Base-by-base conservation (phyloP, 257 asterid genomes). In the Handroanthus guayacan region DNA sequence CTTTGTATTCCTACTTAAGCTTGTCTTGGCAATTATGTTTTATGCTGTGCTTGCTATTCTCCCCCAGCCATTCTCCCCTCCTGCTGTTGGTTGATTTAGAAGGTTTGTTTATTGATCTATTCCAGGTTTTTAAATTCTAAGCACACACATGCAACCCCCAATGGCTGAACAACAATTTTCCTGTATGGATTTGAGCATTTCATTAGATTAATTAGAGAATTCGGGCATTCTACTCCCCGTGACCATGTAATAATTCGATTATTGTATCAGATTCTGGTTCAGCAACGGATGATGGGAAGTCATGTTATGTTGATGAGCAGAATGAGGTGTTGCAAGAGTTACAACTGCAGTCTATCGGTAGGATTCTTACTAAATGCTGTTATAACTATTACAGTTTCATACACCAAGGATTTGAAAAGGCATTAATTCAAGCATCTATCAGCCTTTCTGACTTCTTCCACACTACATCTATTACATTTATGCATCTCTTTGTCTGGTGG, bases 261-360 rank as follows among this genome's bases (percentile, higher is more conserved):
- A 60, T 65, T 63, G 70, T 69, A 72, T 62, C 87, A 92, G 91
- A 74, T 81, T 77, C 84, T 69, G 79, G 55, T 69, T 76, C 84
- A 37, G 79, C 80, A 51, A 36, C 78, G 57, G 73, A 79, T 78
- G 77, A 81, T 66, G 85, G 78, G 48, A 84, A 76, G 77, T 90
- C 93, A 20, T 78, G 75, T 80, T 84, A 72, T 67, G 84, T 92
- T 54, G 86, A 87, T 16, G 87, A 90, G 39, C 84, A 82, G 58
- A 80, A 86, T 3, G 88, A 89, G 84, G 85, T 86, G 79, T 82
- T 94, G 81, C 89, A 84, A 82, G 90, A 87, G 57, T 25, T 34
- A 5, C 97, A 89, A 61, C 87, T 94, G 34, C 89, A 84, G 76
- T 81, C 91, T 75, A 55, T 92, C 74, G 97, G 97, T 94, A 84